Percentiles rank a stretch among this genome's conserved stretches.
Conservation (phyloP, 2,329 filamentous ascomycete species). For the Claviceps humidiphila region DNA sequence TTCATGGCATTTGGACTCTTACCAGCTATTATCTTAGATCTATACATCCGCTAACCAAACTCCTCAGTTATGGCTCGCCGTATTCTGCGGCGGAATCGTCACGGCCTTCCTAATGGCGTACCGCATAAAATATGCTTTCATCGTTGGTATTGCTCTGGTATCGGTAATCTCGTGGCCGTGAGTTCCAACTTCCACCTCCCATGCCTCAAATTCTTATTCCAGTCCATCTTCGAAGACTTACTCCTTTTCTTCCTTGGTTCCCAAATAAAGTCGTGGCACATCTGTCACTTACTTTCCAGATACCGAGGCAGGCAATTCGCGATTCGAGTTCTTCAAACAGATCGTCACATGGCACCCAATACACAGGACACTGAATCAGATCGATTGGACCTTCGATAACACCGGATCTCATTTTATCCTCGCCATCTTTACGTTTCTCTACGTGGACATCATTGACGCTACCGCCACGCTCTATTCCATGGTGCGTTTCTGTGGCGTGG, state of each 20-base stretch:
- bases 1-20: not conserved
- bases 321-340: slow-evolving; percentile 60
- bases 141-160: slow-evolving; percentile 58
- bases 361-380: slow-evolving; percentile 43
- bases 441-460: slow-evolving; percentile 68
- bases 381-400: slow-evolving; percentile 50
- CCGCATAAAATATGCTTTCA: slow-evolving; percentile 60
- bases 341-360: slow-evolving; percentile 63
- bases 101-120: slow-evolving; percentile 73
- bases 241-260: not conserved
- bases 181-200: slow-evolving; percentile 16
- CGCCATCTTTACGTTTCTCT: slow-evolving; percentile 64
- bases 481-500: slow-evolving; percentile 58
- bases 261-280: slow-evolving; percentile 42
- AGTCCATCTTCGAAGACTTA: not conserved
- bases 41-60: not conserved
- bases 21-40: not conserved
- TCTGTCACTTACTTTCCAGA: slow-evolving; percentile 61
- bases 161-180: slow-evolving; percentile 65
- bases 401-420: slow-evolving; percentile 51
- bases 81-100: slow-evolving; percentile 66
- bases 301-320: slow-evolving; percentile 46
- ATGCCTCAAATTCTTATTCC: not conserved
- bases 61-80: slow-evolving; percentile 65
- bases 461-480: slow-evolving; percentile 72